phyloP scores from a whole-genome alignment of 768 basidiomycete genomes.

The Hydnomerulius pinastri region DNA sequence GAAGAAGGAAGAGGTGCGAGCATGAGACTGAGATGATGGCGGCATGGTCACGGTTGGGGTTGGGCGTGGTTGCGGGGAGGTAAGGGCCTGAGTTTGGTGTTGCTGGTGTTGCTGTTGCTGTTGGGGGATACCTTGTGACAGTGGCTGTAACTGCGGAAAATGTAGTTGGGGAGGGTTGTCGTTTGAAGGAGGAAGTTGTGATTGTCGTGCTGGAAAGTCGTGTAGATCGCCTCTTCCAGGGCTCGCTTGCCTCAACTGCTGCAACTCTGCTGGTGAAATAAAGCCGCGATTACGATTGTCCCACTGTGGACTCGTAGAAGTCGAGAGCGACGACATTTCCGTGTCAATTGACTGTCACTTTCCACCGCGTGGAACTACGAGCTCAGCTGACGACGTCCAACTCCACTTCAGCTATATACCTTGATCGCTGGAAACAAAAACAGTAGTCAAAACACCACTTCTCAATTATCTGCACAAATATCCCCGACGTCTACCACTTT shows the following conservation, averaged over 20 bases:
- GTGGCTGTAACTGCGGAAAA: constrained; percentile 7
- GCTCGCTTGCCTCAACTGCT: constrained; percentile 36
- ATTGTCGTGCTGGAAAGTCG: constrained; percentile 34
- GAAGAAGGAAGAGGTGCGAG: constrained; percentile 67
- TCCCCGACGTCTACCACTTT: no score
- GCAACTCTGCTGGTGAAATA: constrained; percentile 34
- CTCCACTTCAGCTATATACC: neutral
- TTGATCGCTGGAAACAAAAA: no score
- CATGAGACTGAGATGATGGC: constrained; percentile 36
- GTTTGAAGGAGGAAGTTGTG: constrained; percentile 10
- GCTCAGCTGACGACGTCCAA: neutral
- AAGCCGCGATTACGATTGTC: constrained; percentile 36
- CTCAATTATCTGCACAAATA: no score
- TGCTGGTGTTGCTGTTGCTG: constrained; percentile 13
- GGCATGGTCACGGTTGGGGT: no score
- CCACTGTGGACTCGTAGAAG: constrained; percentile 37
- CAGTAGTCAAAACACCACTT: no score
- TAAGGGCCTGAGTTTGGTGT: neutral
- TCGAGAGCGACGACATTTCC: constrained; percentile 15
- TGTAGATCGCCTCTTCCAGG: constrained; percentile 34
- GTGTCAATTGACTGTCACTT: no score
- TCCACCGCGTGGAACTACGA: no score
- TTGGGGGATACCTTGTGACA: constrained; percentile 15
- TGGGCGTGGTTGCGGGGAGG: constrained; percentile 25
- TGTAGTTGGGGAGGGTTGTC: constrained; percentile 1